A percentile compares a stretch with the other conserved stretches of the same genome.
These are phyloP conservation scores for Blastobotrys parvus DNA, from an alignment of 805 yeast genomes.

Conservation along the genomic window DNA sequence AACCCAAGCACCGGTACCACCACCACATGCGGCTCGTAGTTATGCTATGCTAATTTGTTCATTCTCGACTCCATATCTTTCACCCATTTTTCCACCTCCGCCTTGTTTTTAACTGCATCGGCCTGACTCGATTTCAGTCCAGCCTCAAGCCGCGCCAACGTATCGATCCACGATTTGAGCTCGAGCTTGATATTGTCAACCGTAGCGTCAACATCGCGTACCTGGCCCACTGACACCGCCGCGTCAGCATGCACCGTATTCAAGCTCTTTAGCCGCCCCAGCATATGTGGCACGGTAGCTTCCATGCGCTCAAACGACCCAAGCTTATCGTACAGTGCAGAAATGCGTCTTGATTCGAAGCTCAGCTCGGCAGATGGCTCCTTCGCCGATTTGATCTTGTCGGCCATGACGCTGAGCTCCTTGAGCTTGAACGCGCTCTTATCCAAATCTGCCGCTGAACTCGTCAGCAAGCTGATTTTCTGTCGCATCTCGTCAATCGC, in stretches of 20 bases:
- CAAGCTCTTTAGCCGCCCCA: constrained; percentile 12
- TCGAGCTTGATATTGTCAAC: constrained; percentile 5
- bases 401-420: constrained; percentile 4
- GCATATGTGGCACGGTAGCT: constrained; percentile 9
- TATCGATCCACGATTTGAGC: constrained; percentile 9
- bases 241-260: constrained; percentile 16
- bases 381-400: constrained; percentile 1
- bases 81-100: constrained; percentile 8
- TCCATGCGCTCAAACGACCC: constrained; percentile 5
- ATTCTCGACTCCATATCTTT: constrained; percentile 1
- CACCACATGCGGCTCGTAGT: too few relatives aligned
- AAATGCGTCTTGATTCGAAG: constrained; percentile 4
- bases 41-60: too few relatives aligned
- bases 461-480: constrained; percentile 9
- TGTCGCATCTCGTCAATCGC: constrained; percentile 7
- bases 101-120: background rate
- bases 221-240: constrained; percentile 3
- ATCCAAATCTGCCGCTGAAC: constrained; percentile 8
- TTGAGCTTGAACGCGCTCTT: constrained; percentile 8
- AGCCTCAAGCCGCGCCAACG: constrained; percentile 7
- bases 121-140: constrained; percentile 2
- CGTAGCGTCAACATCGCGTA: constrained; percentile 10
- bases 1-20: too few relatives aligned
- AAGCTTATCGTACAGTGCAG: constrained; percentile 10
- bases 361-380: background rate